phyloP scores from a whole-genome alignment of 1,284 basidiomycete species.

The Nidula niveotomentosa region DNA sequence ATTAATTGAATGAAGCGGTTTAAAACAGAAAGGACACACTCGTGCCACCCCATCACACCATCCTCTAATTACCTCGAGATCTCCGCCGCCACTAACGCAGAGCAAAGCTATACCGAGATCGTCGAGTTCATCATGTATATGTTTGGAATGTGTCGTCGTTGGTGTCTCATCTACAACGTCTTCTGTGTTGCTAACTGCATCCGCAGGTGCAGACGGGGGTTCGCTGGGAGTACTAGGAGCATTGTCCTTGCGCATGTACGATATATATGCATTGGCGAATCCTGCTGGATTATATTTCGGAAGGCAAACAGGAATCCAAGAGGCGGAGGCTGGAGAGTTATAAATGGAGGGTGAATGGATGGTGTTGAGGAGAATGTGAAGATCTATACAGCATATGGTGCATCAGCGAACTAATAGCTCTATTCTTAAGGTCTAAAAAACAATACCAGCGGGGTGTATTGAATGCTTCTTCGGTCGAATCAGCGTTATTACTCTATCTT shows the following conservation, averaged over 20 bases:
- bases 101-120: constrained; percentile 54
- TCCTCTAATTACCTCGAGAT: constrained; percentile 66
- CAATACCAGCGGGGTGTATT: constrained; percentile 86
- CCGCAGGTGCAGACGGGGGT: neutral
- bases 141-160: neutral
- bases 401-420: too few species aligned
- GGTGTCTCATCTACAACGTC: neutral
- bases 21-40: too few species aligned
- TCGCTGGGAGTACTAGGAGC: constrained; percentile 4
- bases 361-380: constrained; percentile 87
- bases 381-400: too few species aligned
- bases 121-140: constrained; percentile 8
- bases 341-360: constrained; percentile 67
- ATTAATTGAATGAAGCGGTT: too few species aligned
- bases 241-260: constrained; percentile 51
- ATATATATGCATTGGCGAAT: constrained; percentile 93
- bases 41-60: constrained; percentile 72
- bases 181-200: neutral
- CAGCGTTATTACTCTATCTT: constrained; percentile 82
- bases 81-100: constrained; percentile 66
- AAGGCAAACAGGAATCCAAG: constrained; percentile 95
- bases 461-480: constrained; percentile 91
- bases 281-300: constrained; percentile 92
- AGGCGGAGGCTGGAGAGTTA: constrained; percentile 75
- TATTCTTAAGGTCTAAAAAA: neutral